A percentile compares a stretch with the other conserved stretches of the same genome.
These are phyloP conservation scores for Magnaporthiopsis incrustans DNA, from an alignment of 2,329 filamentous ascomycete species.

Conservation along the genomic window DNA sequence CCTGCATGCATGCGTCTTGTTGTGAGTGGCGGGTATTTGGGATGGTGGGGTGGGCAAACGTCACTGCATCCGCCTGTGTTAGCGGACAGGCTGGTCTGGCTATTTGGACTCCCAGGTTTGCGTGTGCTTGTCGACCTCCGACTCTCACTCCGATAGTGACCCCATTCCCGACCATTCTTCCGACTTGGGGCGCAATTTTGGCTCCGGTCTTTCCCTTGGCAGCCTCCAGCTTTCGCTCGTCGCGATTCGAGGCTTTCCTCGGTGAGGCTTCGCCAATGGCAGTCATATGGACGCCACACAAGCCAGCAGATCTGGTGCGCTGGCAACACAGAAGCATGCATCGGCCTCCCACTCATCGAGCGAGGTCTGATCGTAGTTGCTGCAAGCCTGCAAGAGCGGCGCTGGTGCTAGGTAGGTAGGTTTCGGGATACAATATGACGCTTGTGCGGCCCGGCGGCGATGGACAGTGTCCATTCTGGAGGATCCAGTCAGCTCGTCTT, in stretches of 20 bases:
- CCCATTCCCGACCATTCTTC: neutral
- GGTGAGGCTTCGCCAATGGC: neutral
- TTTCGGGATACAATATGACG: no score
- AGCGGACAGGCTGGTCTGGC: neutral
- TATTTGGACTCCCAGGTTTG: neutral
- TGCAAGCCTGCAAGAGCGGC: no score
- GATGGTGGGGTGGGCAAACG: neutral
- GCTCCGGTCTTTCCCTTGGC: neutral
- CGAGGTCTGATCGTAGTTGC: no score
- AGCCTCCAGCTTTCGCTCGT: neutral
- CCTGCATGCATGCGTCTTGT: neutral
- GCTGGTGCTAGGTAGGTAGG: neutral
- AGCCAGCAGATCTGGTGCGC: neutral
- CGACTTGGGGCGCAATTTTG: neutral
- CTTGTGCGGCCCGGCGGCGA: neutral
- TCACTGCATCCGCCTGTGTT: neutral
- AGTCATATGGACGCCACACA: neutral
- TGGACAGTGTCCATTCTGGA: neutral
- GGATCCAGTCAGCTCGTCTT: neutral
- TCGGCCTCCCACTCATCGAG: no score
- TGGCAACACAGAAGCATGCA: neutral
- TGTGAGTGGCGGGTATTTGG: neutral
- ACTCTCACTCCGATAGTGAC: neutral
- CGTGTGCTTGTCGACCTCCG: neutral
- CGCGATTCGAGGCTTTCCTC: no score